These are phyloP conservation scores for Oleoguttula mirabilis DNA, from an alignment of 495 filamentous ascomycete genomes.

Conservation along the genomic window DNA sequence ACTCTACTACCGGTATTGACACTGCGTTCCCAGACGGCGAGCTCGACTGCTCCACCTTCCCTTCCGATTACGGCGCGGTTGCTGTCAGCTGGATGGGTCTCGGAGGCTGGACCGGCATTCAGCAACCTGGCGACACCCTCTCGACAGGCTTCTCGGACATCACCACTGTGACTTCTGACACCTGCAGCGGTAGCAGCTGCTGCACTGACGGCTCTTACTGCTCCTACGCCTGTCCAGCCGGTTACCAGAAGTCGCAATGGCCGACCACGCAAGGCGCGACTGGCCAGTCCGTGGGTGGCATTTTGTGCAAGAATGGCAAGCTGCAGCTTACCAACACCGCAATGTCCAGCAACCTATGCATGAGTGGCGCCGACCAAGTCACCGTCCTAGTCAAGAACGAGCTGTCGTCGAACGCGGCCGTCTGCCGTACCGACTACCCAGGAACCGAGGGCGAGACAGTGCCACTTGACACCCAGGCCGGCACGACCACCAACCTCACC, in stretches of 20 bases:
- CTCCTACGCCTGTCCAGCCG: slow-evolving; percentile 85
- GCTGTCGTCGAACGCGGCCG: slow-evolving; percentile 47
- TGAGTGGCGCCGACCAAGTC: slow-evolving; percentile 50
- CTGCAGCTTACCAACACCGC: slow-evolving; percentile 61
- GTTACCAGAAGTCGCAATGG: slow-evolving; percentile 92
- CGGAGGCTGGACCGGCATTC: slow-evolving; percentile 72
- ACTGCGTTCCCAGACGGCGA: slow-evolving; percentile 66
- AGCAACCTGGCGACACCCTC: slow-evolving; percentile 39
- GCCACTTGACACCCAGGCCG: slow-evolving; percentile 50
- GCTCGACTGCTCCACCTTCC: slow-evolving; percentile 60
- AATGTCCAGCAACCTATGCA: slow-evolving; percentile 61
- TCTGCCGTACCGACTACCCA: slow-evolving; percentile 96
- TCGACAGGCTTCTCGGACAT: slow-evolving; percentile 46
- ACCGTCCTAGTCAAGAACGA: slow-evolving; percentile 59
- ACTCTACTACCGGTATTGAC: slow-evolving; percentile 37
- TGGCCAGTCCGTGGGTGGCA: slow-evolving; percentile 78
- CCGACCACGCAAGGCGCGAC: slow-evolving; percentile 65
- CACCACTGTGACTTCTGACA: slow-evolving; percentile 33
- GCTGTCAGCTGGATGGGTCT: slow-evolving; percentile 53
- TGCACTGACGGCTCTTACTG: slow-evolving; percentile 60
- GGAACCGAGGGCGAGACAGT: slow-evolving; percentile 76
- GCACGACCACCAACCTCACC: slow-evolving; percentile 48
- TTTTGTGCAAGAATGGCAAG: slow-evolving; percentile 70
- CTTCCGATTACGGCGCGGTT: slow-evolving; percentile 72
- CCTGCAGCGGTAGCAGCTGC: slow-evolving; percentile 38